Evolutionary conservation across 1,284 basidiomycete species (phyloP), one percentile per base, ranked within the genome.

Genomic region (Pseudozyma thailandica): DNA sequence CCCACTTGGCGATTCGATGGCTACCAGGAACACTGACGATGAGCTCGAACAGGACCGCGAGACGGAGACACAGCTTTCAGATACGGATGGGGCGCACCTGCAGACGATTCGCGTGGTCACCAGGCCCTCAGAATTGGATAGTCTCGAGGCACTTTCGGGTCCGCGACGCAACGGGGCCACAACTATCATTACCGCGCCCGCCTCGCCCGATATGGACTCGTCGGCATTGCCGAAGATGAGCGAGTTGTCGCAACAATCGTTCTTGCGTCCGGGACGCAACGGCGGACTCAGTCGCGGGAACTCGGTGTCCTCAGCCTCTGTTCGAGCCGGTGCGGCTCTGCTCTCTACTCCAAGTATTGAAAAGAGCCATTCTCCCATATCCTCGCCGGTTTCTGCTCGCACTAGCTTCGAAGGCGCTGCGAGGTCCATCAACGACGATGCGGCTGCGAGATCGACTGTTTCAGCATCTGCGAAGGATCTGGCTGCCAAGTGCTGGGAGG

Each of bases 401-500:
- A 63, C 52, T 26, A 70, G 66, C 60, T 56, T 60, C n/a, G 66
- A 70, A 3, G 33, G 28, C 16, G 38, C 31, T 27, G 30, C 48
- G 49, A 52, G 45, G 15, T 15, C 50, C 16, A 33, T 38, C 16
- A 47, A 46, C 41, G 57, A 48, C 6, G 51, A 50, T 1, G n/a
- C 23, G 18, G 26, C 35, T 28, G 50, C 39, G n/a, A 23, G 33
- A 15, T 31, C 52, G 13, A n/a, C 60, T 18, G 25, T 48, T 2
- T 26, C 45, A 2, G 49, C 52, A 10, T 59, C 59, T 9, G 66
- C 52, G 21, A 55, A 31, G 64, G 89, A 90, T 48, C 83, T 92
- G 42, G 94, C 94, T 0, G 84, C 85, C 46, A 88, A 89, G 59
- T 94, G 92, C 82, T 92, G 92, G 88, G 87, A 89, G n/a, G 92